These are phyloP conservation scores for Populus davidiana DNA, from an alignment of 345 rosid genomes.

Conservation along the genomic window DNA sequence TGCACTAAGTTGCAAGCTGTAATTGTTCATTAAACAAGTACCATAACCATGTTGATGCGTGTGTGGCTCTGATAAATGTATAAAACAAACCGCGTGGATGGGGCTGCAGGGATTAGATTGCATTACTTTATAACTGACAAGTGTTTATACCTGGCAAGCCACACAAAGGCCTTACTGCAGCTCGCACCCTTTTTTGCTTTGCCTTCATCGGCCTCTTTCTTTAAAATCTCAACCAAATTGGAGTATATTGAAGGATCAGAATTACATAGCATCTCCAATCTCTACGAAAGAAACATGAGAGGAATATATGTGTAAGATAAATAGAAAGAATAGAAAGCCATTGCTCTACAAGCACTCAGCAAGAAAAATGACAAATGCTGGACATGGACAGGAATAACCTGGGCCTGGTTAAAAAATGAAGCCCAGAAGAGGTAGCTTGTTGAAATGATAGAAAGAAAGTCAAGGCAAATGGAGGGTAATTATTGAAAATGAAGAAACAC, in stretches of 20 bases:
- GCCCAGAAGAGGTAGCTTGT: neutral
- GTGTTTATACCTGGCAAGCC: constrained; percentile 78
- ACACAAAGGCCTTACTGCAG: constrained; percentile 73
- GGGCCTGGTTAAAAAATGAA: neutral
- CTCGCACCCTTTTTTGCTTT: constrained; percentile 48
- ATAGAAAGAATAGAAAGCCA: neutral
- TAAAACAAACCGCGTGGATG: neutral
- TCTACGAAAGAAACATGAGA: constrained; percentile 33
- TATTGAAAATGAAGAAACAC: neutral
- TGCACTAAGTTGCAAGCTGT: neutral
- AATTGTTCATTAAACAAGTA: neutral
- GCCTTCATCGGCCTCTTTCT: constrained; percentile 64
- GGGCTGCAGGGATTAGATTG: neutral
- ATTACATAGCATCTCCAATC: constrained; percentile 60
- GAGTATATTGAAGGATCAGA: constrained; percentile 52
- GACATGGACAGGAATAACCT: constrained; percentile 18
- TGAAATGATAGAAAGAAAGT: constrained; percentile 12
- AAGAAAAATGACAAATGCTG: neutral
- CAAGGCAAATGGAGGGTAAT: neutral
- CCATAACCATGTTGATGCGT: neutral
- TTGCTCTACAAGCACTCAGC: neutral
- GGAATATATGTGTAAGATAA: neutral
- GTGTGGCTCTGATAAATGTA: neutral
- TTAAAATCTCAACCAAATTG: constrained; percentile 67
- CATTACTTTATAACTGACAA: neutral